A percentile compares a stretch with the other conserved stretches of the same genome.
Evolutionary conservation across 176 grass and related monocot genomes (phyloP).

Genomic region (Eragrostis curvula): DNA sequence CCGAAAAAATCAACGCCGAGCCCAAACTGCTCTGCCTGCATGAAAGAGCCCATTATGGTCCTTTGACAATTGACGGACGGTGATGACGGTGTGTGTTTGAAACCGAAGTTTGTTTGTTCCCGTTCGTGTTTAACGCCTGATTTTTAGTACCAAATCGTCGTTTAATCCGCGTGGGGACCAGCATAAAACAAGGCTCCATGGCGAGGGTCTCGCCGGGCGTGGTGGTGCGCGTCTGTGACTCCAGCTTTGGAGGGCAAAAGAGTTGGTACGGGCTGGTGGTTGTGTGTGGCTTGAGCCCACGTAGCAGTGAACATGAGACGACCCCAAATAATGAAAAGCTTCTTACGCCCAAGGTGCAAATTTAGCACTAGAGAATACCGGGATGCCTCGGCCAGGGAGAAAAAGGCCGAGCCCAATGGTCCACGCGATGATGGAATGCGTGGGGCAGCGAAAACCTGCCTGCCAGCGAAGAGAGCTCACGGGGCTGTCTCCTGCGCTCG

Average conservation of each 20-base stretch:
- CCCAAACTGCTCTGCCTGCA: no score
- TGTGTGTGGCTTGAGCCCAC: not conserved
- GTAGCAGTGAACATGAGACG: not conserved
- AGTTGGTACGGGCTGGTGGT: not conserved
- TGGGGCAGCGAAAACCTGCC: no score
- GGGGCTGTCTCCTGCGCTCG: no score
- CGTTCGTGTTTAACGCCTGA: not conserved
- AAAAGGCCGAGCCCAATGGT: not conserved
- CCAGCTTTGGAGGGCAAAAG: constrained; percentile 16
- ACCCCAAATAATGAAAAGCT: not conserved
- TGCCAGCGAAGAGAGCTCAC: no score
- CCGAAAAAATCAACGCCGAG: no score
- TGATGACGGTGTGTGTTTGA: no score
- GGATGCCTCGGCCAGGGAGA: no score
- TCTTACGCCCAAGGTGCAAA: not conserved
- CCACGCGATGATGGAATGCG: no score
- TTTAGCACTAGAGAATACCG: no score
- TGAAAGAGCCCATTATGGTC: no score
- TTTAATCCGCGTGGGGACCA: not conserved
- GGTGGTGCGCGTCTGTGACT: not conserved
- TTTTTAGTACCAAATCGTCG: not conserved
- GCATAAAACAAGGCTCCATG: not conserved
- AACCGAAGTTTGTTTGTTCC: no score
- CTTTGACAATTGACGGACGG: no score
- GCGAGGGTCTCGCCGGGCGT: not conserved